A percentile compares a stretch with the other conserved stretches of the same genome.
Evolutionary conservation across 768 basidiomycete species (phyloP).

Genomic region (Agaricus sinodeliciosus): DNA sequence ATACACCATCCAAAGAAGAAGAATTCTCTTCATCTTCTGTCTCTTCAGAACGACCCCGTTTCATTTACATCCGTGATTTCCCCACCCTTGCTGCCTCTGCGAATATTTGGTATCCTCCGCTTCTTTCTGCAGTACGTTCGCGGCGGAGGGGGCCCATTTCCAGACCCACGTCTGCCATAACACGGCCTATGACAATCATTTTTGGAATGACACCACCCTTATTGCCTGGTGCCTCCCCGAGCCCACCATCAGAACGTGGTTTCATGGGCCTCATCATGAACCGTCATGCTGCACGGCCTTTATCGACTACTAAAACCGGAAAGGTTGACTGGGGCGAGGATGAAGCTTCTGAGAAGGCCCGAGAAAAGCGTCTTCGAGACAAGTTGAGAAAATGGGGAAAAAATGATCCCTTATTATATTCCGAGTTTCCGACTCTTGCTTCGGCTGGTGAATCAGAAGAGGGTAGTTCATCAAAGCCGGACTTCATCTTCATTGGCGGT

Average conservation of each 20-base stretch:
- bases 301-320: conserved; percentile 25
- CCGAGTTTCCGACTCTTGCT: conserved; percentile 56
- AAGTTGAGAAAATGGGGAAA: conserved; percentile 73
- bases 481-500: conserved; percentile 45
- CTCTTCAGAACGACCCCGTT: conserved; percentile 41
- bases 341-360: conserved; percentile 53
- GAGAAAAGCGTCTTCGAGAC: conserved; percentile 67
- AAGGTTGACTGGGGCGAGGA: conserved; percentile 62
- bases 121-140: conserved; percentile 72
- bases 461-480: conserved; percentile 25
- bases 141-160: conserved; percentile 62
- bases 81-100: conserved; percentile 67
- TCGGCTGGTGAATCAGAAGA: conserved; percentile 31
- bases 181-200: conserved; percentile 73
- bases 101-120: conserved; percentile 72
- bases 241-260: conserved; percentile 22
- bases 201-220: conserved; percentile 71
- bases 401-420: conserved; percentile 48
- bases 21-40: background rate
- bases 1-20: conserved; percentile 27
- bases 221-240: conserved; percentile 9
- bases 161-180: conserved; percentile 50
- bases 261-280: conserved; percentile 41
- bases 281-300: conserved; percentile 26
- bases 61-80: conserved; percentile 83